Base-by-base conservation (phyloP, 345 rosid genomes). In the Diplotaxis tenuifolia region DNA sequence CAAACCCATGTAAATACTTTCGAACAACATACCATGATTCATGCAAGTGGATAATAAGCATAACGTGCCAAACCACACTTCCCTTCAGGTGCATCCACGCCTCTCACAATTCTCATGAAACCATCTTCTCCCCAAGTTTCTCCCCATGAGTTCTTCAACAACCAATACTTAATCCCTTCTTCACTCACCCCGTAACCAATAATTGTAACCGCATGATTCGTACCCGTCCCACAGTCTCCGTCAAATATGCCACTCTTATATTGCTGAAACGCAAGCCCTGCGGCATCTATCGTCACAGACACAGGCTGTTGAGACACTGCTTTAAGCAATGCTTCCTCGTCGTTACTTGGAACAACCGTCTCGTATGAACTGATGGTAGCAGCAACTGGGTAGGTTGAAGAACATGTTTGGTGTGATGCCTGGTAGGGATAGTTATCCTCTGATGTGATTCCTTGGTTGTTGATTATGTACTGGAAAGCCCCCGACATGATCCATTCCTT, bases 121-220 rank as follows among this genome's bases (percentile, higher is more conserved):
- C 89, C 91, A 8, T 52, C 15, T 63, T 85, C 88, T 8, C 93
- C 90, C 89, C 86, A 84, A 0, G 9, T 18, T 9, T 15, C 3
- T 0, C 86, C 88, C 89, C 91, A 86, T 1, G 88, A 86, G 55
- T 89, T 89, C 70, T 82, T 70, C 18, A 86, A 28, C 22, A 86
- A 4, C 90, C 90, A 84, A 36, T 81, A 84, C 49, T 83, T 70
- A 9, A 3, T 61, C 5, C 82, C 73, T 4, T 79, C 86, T 5
- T 27, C 49, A 22, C 27, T 71, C 8, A 21, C 68, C n/a, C 91
- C 86, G 20, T 82, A 86, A 16, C 86, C 86, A 22, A 86, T 82
- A 18, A 80, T 56, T 0, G 82, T 62, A 8, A 87, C 87, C 20
- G 80, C 84, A 55, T 85, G 95, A 73, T 68, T 67, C 62, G 81